Base-by-base conservation (phyloP, 768 basidiomycete species). In the Hysterangium stoloniferum region DNA sequence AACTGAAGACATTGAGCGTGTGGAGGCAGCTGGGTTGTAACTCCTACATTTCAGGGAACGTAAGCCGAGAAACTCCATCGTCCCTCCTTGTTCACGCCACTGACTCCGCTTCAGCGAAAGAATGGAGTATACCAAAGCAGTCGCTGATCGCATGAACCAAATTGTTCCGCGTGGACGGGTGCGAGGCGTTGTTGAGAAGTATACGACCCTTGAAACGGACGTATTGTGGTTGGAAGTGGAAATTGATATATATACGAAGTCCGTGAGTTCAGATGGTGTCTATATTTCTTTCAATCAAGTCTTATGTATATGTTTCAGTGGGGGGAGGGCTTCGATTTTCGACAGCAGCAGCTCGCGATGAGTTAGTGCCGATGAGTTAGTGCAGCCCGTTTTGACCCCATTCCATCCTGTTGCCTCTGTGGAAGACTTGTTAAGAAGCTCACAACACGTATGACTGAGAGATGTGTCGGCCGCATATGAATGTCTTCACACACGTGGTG, bases 401-500 rank as follows among this genome's bases (percentile, higher is more conserved):
- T 50, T 68, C 4, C 57, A 57, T 42, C 65, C 65, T 24, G 60
- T 57, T 4, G 58, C 63, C n/a, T 54, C 52, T 15, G 57, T 68
- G 48, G 56, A 36, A 59, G 59, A 20, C 56, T 72, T 13, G 65
- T 66, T 1, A 58, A 57, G 3, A 34, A 34, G 4, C 63, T 72
- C 54, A 66, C 64, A 15, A 34, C 40, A 31, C 64, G 64, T 43
- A 70, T 72, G 66, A 57, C 46, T 4, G 54, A 60, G 11, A 38
- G 24, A 22, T 40, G 64, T 1, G 63, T 45, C 0, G 69, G 67
- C 13, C 61, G 68, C 5, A 59, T 65, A 57, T 71, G 70, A 71
- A 67, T 71, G 67, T 66, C 61, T 11, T 68, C 64, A 6, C 70
- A 71, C 38, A 72, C 72, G 71, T 69, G 70, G 17, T 67, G 70